Evolutionary conservation across 805 yeast species (phyloP).

Genomic region (Candida adriatica): DNA sequence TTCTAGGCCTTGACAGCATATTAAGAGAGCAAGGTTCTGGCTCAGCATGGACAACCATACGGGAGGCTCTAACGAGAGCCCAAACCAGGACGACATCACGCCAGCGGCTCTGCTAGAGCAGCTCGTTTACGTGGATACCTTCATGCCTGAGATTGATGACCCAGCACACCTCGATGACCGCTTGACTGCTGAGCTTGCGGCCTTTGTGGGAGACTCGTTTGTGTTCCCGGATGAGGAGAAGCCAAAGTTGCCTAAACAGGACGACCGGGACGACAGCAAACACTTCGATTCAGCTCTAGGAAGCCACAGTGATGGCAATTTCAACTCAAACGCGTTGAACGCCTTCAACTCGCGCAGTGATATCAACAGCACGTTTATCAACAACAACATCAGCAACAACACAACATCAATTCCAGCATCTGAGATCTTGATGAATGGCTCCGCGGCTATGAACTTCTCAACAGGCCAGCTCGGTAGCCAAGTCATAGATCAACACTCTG

Average conservation of each 20-base stretch:
- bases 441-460: no score
- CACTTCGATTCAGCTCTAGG: not conserved
- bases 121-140: conserved; percentile 72
- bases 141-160: conserved; percentile 48
- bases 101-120: conserved; percentile 57
- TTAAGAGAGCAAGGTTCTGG: no score
- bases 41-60: no score
- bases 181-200: conserved; percentile 60
- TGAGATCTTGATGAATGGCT: not conserved
- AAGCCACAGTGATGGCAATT: conserved; percentile 1
- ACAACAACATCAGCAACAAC: not conserved
- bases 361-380: no score
- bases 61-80: not conserved
- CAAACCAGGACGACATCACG: conserved; percentile 18
- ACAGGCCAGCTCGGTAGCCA: no score
- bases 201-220: conserved; percentile 77
- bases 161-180: conserved; percentile 42
- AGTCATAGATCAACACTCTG: no score
- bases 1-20: no score
- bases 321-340: not conserved
- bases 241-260: conserved; percentile 28
- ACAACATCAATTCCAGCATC: not conserved
- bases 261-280: conserved; percentile 9
- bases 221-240: conserved; percentile 80
- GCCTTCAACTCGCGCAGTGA: no score